A percentile compares a stretch with the other conserved stretches of the same genome.
phyloP scores from a whole-genome alignment of 208 protist genomes.

The Acanthamoeba royreba region DNA sequence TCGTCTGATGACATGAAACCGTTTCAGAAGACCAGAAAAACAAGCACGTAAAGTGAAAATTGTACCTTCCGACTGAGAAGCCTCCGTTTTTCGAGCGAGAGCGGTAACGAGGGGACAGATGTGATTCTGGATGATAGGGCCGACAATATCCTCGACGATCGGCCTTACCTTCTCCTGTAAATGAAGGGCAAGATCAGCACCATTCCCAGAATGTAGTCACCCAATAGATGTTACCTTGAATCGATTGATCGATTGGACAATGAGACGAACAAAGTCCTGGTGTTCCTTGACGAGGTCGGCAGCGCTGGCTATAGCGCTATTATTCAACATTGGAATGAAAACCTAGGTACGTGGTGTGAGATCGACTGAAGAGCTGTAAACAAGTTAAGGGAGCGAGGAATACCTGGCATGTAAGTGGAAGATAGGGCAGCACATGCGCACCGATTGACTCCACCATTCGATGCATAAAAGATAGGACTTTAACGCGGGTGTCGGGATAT shows the following conservation, averaged over 20 bases:
- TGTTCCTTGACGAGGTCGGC: background rate
- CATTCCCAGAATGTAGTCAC: too few species aligned
- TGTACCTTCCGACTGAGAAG: background rate
- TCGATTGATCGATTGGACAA: background rate
- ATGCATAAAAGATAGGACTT: background rate
- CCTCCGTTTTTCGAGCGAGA: background rate
- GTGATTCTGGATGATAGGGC: background rate
- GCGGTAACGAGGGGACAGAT: background rate
- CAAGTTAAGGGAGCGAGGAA: background rate
- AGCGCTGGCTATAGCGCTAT: background rate
- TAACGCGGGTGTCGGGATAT: background rate
- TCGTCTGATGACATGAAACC: background rate
- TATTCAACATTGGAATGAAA: constrained; percentile 4
- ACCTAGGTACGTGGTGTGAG: background rate
- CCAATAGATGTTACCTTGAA: background rate
- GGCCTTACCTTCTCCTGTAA: background rate
- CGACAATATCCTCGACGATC: background rate
- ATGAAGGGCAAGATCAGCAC: background rate
- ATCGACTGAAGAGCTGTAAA: background rate
- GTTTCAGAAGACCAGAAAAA: background rate
- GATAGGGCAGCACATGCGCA: background rate
- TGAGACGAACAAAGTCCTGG: background rate
- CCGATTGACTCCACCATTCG: background rate
- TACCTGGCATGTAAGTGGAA: background rate
- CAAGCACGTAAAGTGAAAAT: background rate